phyloP scores from a whole-genome alignment of 768 basidiomycete genomes.

The Termitomyces titanicus region DNA sequence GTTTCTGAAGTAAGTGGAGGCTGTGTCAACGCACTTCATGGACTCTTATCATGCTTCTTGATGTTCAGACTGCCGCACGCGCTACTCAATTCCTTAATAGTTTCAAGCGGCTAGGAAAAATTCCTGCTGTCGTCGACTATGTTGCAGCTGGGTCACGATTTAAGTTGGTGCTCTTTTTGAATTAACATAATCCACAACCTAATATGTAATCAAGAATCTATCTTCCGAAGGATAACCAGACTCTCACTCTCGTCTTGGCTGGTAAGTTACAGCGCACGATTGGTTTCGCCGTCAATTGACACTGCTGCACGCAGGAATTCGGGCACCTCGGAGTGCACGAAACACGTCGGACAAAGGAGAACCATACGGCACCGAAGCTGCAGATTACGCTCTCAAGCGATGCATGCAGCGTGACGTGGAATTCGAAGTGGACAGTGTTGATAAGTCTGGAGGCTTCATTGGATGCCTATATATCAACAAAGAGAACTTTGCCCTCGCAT shows the following conservation, averaged over 20 bases:
- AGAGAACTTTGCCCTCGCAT: conserved; percentile 82
- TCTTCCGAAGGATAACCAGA: conserved; percentile 90
- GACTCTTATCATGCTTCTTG: neutral
- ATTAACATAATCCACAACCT: neutral
- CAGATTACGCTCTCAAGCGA: conserved; percentile 70
- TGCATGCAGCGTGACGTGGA: conserved; percentile 97
- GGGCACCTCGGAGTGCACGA: conserved; percentile 84
- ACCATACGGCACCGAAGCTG: conserved; percentile 81
- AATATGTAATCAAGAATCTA: conserved; percentile 50
- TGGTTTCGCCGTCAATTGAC: neutral
- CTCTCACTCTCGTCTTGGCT: conserved; percentile 86
- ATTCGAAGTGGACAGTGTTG: conserved; percentile 83
- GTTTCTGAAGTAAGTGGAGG: conserved; percentile 71
- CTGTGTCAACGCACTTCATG: neutral
- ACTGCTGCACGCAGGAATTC: conserved; percentile 56
- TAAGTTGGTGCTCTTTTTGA: conserved; percentile 53
- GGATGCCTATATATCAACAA: conserved; percentile 84
- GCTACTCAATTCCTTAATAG: conserved; percentile 86
- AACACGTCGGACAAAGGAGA: conserved; percentile 81
- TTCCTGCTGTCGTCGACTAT: conserved; percentile 87
- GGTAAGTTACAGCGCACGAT: conserved; percentile 38
- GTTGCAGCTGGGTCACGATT: conserved; percentile 93
- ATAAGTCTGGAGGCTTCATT: conserved; percentile 96
- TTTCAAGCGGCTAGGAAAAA: conserved; percentile 85
- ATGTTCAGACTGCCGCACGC: conserved; percentile 54